Evolutionary conservation across 305 asterid species (phyloP), one percentile per base, ranked within the genome.

Genomic region (Rubia tinctorum): DNA sequence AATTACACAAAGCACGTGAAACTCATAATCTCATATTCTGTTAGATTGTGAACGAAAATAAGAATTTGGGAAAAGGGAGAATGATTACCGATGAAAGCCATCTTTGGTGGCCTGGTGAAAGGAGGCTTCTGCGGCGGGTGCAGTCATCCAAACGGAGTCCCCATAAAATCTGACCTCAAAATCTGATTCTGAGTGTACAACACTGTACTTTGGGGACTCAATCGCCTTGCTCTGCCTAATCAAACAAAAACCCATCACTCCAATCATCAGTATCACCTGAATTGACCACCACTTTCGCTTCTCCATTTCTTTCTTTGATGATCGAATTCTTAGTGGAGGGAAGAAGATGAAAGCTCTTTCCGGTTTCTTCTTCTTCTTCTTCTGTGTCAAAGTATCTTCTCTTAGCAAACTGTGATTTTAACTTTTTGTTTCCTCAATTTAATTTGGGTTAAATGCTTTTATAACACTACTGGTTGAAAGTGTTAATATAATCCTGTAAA

Each of bases 151-250:
- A 68, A 84, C 83, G 4, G 96, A 76, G 43, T 90, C 86, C 44
- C 83, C 75, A 85, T 91, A 91, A 69, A 78, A 85, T 83, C 97
- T 84, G 64, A 91, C 83, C 82, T 91, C 96, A 73, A 89, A 91
- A 77, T 90, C 91, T 13, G 97, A 90, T 81, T 91, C 97, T n/a
- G 90, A 77, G 80, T 91, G 97, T 77, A 88, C 81, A 64, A 88
- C 88, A 61, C 80, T 84, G 79, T 82, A 91, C 82, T 87, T 76
- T 0, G 97, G 97, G 6, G 96, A 90, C 74, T 91, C 96, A 14
- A 77, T 76, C 37, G 79, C 80, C 68, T 76, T 83, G 84, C 80
- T 73, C 71, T 78, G 85, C 22, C 40, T 76, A 5, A 59, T 45
- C 58, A 72, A 61, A 45, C 45, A 56, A 60, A 39, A 70, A 2